Conservation (phyloP, 768 basidiomycete species). For the Coprinopsis marcescibilis region DNA sequence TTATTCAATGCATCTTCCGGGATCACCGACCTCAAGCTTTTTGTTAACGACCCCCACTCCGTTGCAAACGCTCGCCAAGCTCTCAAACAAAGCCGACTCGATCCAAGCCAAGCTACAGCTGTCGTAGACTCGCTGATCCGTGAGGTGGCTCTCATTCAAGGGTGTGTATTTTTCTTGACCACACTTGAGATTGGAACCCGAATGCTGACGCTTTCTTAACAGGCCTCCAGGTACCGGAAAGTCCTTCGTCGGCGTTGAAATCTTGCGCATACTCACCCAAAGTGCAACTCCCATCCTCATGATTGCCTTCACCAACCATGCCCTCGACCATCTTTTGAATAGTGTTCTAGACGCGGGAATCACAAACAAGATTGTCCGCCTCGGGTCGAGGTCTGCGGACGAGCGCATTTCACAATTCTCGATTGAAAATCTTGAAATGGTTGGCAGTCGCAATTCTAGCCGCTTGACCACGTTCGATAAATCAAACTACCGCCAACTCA, state of each 20-base stretch:
- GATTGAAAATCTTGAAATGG: constrained; percentile 52
- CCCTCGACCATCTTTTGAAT: constrained; percentile 65
- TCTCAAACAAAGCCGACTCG: constrained; percentile 52
- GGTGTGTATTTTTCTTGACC: constrained; percentile 30
- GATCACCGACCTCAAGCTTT: constrained; percentile 34
- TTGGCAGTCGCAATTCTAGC: constrained; percentile 30
- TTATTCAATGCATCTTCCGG: constrained; percentile 40
- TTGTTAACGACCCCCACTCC: constrained; percentile 35
- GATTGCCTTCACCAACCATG: constrained; percentile 73
- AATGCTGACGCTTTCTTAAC: background rate
- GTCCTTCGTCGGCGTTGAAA: constrained; percentile 65
- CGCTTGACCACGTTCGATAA: constrained; percentile 28
- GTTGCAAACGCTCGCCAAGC: constrained; percentile 41
- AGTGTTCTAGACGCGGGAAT: constrained; percentile 62
- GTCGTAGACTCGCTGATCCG: constrained; percentile 54
- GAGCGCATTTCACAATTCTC: constrained; percentile 56
- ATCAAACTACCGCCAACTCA: constrained; percentile 33
- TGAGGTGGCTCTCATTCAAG: constrained; percentile 67
- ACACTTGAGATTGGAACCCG: background rate
- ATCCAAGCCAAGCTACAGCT: constrained; percentile 67
- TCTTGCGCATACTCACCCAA: constrained; percentile 57
- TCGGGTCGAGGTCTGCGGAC: constrained; percentile 61
- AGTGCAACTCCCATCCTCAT: constrained; percentile 28
- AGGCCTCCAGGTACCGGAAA: constrained; percentile 81
- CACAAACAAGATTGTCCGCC: constrained; percentile 57